These are phyloP conservation scores for Backusella mclennaniae DNA, from an alignment of 192 early-diverging fungal genomes.

Conservation along the genomic window DNA sequence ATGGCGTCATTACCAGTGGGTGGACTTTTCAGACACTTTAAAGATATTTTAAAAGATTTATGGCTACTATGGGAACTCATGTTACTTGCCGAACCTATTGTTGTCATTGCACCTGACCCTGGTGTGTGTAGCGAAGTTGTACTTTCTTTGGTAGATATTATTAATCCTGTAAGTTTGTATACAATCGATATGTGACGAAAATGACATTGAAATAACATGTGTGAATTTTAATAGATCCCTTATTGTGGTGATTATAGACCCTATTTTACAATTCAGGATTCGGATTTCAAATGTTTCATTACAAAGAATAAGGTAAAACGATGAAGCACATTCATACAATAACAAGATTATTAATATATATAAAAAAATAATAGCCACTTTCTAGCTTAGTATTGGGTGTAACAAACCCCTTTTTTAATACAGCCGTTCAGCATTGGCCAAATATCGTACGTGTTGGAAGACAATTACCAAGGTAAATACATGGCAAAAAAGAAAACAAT, in stretches of 20 bases:
- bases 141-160: conserved; percentile 80
- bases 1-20: conserved; percentile 65
- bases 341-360: not conserved
- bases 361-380: conserved; percentile 52
- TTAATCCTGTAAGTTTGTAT: conserved; percentile 74
- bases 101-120: conserved; percentile 88
- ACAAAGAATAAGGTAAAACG: conserved; percentile 48
- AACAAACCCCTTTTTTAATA: conserved; percentile 93
- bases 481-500: conserved; percentile 5
- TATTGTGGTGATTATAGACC: conserved; percentile 97
- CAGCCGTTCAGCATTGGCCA: conserved; percentile 92
- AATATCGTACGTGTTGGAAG: conserved; percentile 69
- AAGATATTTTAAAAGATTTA: conserved; percentile 73
- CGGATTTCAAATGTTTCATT: conserved; percentile 79
- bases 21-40: conserved; percentile 77
- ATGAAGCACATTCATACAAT: not conserved
- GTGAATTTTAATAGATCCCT: conserved; percentile 54
- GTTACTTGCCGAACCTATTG: conserved; percentile 84
- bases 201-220: not conserved
- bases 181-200: not conserved
- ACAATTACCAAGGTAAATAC: conserved; percentile 32
- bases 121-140: conserved; percentile 84
- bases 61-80: conserved; percentile 96
- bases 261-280: conserved; percentile 96
- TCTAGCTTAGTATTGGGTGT: conserved; percentile 87